Base-by-base conservation (phyloP, 108 stramenopile species). In the Mediolabrus comicus region DNA sequence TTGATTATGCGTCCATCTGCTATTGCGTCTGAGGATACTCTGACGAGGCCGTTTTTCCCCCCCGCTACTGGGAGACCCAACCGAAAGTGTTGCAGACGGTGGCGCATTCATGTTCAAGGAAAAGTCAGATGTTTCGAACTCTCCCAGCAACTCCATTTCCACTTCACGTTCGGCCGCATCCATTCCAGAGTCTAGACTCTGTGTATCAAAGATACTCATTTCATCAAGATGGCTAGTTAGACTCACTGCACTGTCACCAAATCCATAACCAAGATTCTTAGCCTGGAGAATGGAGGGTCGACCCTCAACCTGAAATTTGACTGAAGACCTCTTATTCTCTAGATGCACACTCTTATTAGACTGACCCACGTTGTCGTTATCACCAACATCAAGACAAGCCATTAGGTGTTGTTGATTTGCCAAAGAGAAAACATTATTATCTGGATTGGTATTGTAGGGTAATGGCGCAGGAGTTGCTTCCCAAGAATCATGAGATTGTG, bases 181-280 rank as follows among this genome's bases (percentile, higher is more conserved):
- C 77, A 79, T 62, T n/a, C 67, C 77, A 7, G 69, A 71, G 35
- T 79, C 77, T 5, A 79, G 49, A 62, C 77, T 79, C 13, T 61
- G 70, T 11, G 66, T 54, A 9, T 75, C 74, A 39, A 57, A 56
- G 55, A 53, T 46, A 30, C 62, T 64, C 33, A 79, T 43, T 16
- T 78, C 77, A 16, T 69, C 71, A 16, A 79, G 26, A 36, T 71
- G 58, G 25, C 59, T 66, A 17, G 56, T 53, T 10, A 78, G 14
- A 49, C 70, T 71, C 35, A 65, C 33, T 12, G 57, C 29, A 25
- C 69, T 71, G 33, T 43, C 62, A 22, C 71, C 19, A 11, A 10
- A 57, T 55, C 24, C 65, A 36, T 68, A n/a, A 41, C 39, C 16
- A 16, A 41, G 19, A 49, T 16, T 4, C 24, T 71, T 62, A 30